Base-by-base conservation (phyloP, 352 stramenopile species). In the Pythium sp. region DNA sequence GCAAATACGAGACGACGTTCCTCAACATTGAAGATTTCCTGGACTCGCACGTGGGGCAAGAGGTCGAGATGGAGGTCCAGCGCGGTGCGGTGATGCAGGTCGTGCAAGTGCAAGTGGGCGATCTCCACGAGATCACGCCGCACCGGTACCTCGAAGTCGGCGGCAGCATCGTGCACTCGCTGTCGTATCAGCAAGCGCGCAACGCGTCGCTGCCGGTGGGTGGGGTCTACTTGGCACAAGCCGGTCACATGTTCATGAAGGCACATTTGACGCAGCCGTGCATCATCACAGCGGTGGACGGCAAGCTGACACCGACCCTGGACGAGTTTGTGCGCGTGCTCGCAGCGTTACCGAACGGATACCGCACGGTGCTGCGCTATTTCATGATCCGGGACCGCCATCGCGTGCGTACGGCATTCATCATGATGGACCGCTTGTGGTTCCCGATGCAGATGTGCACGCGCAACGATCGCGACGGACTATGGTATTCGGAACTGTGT, bases 181-280 rank as follows among this genome's bases (percentile, higher is more conserved):
- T 98, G 2, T 97, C 88, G 22, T 97, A 97, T 65, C 87, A 96
- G 58, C 87, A 97, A 75, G 88, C 89, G 20, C 76, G 87, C 22
- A 97, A 96, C 54, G 82, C 87, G 34, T 93, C 90, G 34, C 68
- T 97, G 11, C 77, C 82, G 0, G 79, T 92, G 2, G 86, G 84
- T 9, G 78, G 82, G 3, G 89, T 97, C 18, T 96, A 95, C 75
- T 67, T 97, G 65, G 90, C 91, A 2, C 86, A 95, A 63, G 81
- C 90, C 5, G 92, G 91, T 1, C 92, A 97, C 76, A 97, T 98
- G 90, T 89, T 98, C 59, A 90, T 95, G 72, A 92, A 93, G 61
- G 91, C 89, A 6, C 84, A 94, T 41, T 64, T 98, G 28, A 84
- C 82, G 6, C 87, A 93, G 67, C 84, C 90, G 24, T 90, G 87